These are phyloP conservation scores for Chiua virens DNA, from an alignment of 768 basidiomycete genomes.

Conservation along the genomic window DNA sequence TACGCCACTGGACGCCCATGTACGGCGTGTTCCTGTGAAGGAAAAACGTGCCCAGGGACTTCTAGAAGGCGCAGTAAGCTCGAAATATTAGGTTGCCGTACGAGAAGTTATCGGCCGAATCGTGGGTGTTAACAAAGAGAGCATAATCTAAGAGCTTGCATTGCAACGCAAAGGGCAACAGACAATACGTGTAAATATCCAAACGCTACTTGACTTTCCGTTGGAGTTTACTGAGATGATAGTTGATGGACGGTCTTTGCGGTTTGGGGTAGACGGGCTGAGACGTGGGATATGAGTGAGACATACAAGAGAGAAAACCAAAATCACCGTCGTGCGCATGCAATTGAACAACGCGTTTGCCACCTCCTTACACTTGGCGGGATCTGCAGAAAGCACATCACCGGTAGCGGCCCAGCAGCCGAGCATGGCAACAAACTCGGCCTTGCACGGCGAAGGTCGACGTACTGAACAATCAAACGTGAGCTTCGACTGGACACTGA, in stretches of 20 bases:
- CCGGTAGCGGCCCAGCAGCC: conserved; percentile 80
- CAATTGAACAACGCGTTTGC: conserved; percentile 70
- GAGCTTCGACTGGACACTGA: no score
- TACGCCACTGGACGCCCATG: conserved; percentile 20
- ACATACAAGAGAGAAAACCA: neutral
- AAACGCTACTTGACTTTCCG: conserved; percentile 64
- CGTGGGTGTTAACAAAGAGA: neutral
- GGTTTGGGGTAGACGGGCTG: conserved; percentile 69
- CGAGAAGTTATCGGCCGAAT: neutral
- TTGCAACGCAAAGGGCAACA: conserved; percentile 14
- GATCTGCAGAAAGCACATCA: conserved; percentile 54
- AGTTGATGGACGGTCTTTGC: conserved; percentile 82
- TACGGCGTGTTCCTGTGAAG: conserved; percentile 19
- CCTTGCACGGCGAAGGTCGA: conserved; percentile 17
- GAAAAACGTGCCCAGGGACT: neutral
- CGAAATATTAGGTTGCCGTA: neutral
- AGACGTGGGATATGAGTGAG: conserved; percentile 3
- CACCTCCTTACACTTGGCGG: conserved; percentile 52
- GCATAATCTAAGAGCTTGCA: conserved; percentile 2
- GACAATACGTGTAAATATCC: conserved; percentile 18
- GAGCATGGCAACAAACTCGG: conserved; percentile 76
- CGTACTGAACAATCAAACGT: conserved; percentile 2
- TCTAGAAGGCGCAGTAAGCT: neutral
- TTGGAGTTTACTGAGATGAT: conserved; percentile 79
- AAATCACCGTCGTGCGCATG: conserved; percentile 78